Evolutionary conservation across 2,329 filamentous ascomycete genomes (phyloP).

Genomic region (Coniella vitis): DNA sequence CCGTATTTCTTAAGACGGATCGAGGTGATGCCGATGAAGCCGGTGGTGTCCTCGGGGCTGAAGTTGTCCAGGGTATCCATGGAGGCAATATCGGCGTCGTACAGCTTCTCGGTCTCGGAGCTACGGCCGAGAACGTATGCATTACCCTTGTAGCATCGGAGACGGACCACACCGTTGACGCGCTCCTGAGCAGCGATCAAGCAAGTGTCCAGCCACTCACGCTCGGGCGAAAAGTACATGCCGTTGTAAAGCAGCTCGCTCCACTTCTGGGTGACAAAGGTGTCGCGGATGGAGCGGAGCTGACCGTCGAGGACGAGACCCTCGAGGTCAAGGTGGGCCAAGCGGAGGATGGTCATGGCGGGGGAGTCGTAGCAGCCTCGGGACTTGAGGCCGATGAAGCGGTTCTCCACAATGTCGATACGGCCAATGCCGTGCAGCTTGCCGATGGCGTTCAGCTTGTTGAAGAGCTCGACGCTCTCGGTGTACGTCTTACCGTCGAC

Average conservation of each 20-base stretch:
- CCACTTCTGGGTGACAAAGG: slow-evolving; percentile 48
- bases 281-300: slow-evolving; percentile 51
- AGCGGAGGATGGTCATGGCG: slow-evolving; percentile 36
- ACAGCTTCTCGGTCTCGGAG: slow-evolving; percentile 41
- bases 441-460: slow-evolving; percentile 63
- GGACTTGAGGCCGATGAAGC: slow-evolving; percentile 60
- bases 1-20: slow-evolving; percentile 40
- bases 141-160: slow-evolving; percentile 34
- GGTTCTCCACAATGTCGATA: slow-evolving; percentile 70
- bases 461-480: slow-evolving; percentile 66
- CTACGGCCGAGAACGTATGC: slow-evolving; percentile 40
- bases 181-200: slow-evolving; percentile 54
- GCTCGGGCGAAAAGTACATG: slow-evolving; percentile 45
- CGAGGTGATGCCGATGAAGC: slow-evolving; percentile 48
- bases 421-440: slow-evolving; percentile 68
- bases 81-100: slow-evolving; percentile 39
- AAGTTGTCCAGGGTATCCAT: slow-evolving; percentile 31
- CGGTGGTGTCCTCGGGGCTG: slow-evolving; percentile 20
- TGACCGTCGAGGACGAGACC: slow-evolving; percentile 47
- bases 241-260: slow-evolving; percentile 37
- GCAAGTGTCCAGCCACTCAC: slow-evolving; percentile 56
- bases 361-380: slow-evolving; percentile 74
- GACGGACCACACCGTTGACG: slow-evolving; percentile 26
- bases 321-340: slow-evolving; percentile 41
- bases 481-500: slow-evolving; percentile 55